Evolutionary conservation across 2,329 filamentous ascomycete species (phyloP), one percentile per base, ranked within the genome.

Genomic region (Monascus ruber): DNA sequence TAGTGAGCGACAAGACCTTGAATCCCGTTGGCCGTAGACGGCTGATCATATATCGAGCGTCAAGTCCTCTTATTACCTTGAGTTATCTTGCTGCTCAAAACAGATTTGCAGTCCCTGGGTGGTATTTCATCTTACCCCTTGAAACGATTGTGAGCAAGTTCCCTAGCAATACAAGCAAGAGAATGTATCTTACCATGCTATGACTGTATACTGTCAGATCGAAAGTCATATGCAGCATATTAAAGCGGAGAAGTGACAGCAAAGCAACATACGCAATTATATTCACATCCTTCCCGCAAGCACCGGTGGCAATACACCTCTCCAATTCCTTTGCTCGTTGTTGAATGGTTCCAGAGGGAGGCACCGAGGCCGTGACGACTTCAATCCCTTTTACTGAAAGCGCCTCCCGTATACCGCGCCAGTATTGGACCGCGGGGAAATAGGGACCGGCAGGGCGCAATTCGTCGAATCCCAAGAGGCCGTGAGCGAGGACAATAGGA

Each of bases 1-100:
- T 80, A 1, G 77, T 80, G 47, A 81, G 56, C 0, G 76, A 79
- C 31, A 87, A 70, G 42, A 94, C 83, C 55, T 85, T 85, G 47
- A 94, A 85, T 37, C 79, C 75, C 3, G 64, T 62, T 6, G 74
- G 75, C 36, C 69, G 66, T 24, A 80, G 59, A 33, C 62, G 67
- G 42, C 72, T 77, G 48, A 81, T 76, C 73, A 81, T 78, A 48
- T 78, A 78, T 42, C 77, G 67, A 27, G 77, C 69, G 53, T 81
- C 77, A 37, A 81, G 69, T 6, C 77, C 77, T 39, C 77, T 77
- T 49, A 28, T 11, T 34, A 3, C n/a, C 37, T 17, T 17, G 17
- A 17, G 17, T 17, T 17, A 17, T 17, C 17, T 17, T 17, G 17
- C 17, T 17, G 17, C 17, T 17, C 17, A 17, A 17, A 17, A 17